Percentiles rank a stretch among this genome's conserved stretches.
Evolutionary conservation across 176 grass and related monocot genomes (phyloP).

Genomic region (Hordeum marinum): DNA sequence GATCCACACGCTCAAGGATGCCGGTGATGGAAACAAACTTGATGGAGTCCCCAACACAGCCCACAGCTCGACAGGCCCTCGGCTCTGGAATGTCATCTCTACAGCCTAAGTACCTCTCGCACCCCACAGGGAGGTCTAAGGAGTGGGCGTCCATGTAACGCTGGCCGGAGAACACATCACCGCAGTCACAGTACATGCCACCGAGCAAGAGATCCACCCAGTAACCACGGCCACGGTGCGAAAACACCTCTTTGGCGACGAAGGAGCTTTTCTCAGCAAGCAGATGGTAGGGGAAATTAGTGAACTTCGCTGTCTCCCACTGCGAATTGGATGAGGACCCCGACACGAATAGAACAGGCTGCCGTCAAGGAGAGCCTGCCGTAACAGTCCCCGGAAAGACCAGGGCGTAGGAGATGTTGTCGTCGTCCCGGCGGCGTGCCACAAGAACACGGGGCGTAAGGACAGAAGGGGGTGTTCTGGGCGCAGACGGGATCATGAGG

Average conservation of each 20-base stretch:
- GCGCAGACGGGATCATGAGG: background rate
- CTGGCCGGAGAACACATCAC: background rate
- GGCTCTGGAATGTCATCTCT: background rate
- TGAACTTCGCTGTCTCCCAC: background rate
- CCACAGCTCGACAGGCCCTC: background rate
- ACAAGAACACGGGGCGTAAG: background rate
- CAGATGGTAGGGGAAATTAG: background rate
- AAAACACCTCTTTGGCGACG: background rate
- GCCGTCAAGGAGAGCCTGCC: accelerated
- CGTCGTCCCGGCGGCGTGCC: background rate
- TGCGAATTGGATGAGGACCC: background rate
- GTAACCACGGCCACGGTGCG: background rate
- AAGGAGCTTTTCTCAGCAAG: background rate
- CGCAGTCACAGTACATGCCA: background rate
- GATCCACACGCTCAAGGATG: background rate
- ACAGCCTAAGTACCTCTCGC: accelerated
- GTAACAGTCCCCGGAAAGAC: background rate
- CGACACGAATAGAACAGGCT: background rate
- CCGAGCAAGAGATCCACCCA: background rate
- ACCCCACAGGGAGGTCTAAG: background rate
- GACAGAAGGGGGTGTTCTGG: background rate
- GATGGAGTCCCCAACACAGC: background rate
- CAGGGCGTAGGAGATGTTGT: background rate
- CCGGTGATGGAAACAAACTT: background rate
- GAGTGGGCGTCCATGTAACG: background rate